Base-by-base conservation (phyloP, 371 early-diverging fungal species). In the Amoeboaphelidium occidentale region DNA sequence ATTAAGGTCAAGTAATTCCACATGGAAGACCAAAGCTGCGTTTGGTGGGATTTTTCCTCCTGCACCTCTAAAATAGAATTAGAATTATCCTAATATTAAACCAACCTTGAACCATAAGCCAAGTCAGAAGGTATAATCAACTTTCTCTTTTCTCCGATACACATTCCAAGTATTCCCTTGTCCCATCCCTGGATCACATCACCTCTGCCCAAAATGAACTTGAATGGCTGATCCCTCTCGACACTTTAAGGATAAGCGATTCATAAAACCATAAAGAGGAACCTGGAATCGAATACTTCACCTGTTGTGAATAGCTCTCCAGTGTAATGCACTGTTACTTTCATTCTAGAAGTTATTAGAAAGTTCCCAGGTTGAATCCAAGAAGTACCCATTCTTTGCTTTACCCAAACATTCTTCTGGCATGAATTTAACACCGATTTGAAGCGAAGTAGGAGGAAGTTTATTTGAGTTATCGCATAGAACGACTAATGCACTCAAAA, bases 221-320 rank as follows among this genome's bases (percentile, higher is more conserved):
- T 72, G 47, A 88, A 76, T 20, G 81, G 75, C 42, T 68, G 60
- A 46, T 65, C 59, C 48, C 88, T 70, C 53, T 78, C 77, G 49
- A 63, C 39, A 32, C n/a, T n/a, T n/a, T n/a, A n/a, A n/a, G n/a
- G n/a, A n/a, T n/a, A n/a, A n/a, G n/a, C n/a, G n/a, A n/a, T n/a
- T n/a, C n/a, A n/a, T n/a, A n/a, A n/a, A n/a, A n/a, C n/a, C n/a
- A n/a, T n/a, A n/a, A n/a, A n/a, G n/a, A n/a, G n/a, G n/a, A n/a
- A n/a, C n/a, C 10, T 10, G 39, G 39, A 32, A 17, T 32, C 39
- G 17, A 32, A 32, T 17, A 10, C 17, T 32, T 32, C 39, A 17
- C 39, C 39, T 6, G 10, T 32, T 32, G 6, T 17, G 17, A 32
- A 32, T 6, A 32, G 39, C 17, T 6, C 17, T 6, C 39, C 39